Evolutionary conservation across 768 basidiomycete genomes (phyloP).

Genomic region (Imleria badia): DNA sequence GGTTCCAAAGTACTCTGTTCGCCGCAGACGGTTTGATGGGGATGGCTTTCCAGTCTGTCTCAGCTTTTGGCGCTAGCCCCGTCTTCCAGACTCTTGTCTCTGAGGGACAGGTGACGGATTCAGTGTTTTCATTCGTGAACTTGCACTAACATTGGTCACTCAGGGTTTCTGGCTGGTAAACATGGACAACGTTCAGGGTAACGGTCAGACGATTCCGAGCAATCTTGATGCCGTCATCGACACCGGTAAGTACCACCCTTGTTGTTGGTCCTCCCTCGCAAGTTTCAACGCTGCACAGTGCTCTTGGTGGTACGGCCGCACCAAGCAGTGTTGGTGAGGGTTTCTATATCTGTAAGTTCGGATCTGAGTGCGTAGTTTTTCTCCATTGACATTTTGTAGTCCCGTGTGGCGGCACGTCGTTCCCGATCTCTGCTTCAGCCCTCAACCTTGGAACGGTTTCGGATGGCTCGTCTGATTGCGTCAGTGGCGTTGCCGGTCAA

Average conservation of each 20-base stretch:
- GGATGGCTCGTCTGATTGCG: conserved; percentile 26
- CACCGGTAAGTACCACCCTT: conserved; percentile 16
- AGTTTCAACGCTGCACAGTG: not conserved
- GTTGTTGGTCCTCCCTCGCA: not conserved
- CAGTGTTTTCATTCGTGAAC: conserved; percentile 19
- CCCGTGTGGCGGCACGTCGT: conserved; percentile 36
- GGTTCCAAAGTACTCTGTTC: not conserved
- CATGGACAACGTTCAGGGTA: not conserved
- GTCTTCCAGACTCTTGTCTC: too few relatives aligned
- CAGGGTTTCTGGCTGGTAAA: conserved; percentile 10
- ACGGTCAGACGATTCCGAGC: not conserved
- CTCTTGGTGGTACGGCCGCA: conserved; percentile 5
- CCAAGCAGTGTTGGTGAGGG: conserved; percentile 20
- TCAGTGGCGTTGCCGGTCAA: conserved; percentile 28
- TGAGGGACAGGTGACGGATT: not conserved
- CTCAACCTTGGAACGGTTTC: conserved; percentile 39
- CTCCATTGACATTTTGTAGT: conserved; percentile 7
- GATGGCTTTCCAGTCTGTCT: conserved; percentile 29
- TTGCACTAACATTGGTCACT: conserved; percentile 2
- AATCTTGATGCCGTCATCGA: conserved; percentile 6
- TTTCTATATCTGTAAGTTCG: conserved; percentile 28
- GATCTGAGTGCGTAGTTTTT: not conserved
- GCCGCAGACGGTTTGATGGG: conserved; percentile 21
- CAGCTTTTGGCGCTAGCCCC: conserved; percentile 11
- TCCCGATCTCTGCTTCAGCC: conserved; percentile 29